These are phyloP conservation scores for Tirmania nivea DNA, from an alignment of 495 filamentous ascomycete species.

Conservation along the genomic window DNA sequence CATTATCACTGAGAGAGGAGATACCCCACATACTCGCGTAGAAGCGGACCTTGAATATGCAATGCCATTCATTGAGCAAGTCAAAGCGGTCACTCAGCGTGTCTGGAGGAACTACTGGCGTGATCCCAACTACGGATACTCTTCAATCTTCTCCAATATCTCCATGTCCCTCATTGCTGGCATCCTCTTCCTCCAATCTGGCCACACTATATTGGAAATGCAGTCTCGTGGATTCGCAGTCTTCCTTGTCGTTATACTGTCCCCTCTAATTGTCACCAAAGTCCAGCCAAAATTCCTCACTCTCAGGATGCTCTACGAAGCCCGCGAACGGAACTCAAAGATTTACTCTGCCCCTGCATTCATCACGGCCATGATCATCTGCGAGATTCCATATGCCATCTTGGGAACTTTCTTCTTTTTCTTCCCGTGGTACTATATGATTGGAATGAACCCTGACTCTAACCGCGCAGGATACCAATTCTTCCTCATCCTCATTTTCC, in stretches of 20 bases:
- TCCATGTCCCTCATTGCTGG: constrained; percentile 32
- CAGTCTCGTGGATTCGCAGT: constrained; percentile 17
- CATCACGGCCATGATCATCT: constrained; percentile 43
- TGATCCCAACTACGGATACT: constrained; percentile 48
- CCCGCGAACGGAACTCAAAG: constrained; percentile 45
- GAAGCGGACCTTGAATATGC: constrained; percentile 31
- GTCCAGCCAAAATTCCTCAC: constrained; percentile 45
- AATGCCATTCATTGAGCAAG: constrained; percentile 37
- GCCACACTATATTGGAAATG: constrained; percentile 16
- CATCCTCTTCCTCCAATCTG: constrained; percentile 21
- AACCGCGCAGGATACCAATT: constrained; percentile 13
- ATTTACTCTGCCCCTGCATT: constrained; percentile 55
- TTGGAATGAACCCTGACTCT: constrained; percentile 17
- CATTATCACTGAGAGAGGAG: constrained; percentile 34
- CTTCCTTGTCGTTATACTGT: constrained; percentile 15
- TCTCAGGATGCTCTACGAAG: constrained; percentile 44
- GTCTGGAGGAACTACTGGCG: constrained; percentile 53
- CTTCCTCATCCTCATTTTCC: constrained; percentile 36
- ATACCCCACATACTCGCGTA: constrained; percentile 21
- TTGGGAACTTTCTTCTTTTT: constrained; percentile 37
- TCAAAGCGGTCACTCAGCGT: constrained; percentile 37
- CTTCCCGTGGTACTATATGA: constrained; percentile 40
- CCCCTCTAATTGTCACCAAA: constrained; percentile 34
- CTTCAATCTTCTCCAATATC: constrained; percentile 47
- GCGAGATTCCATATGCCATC: constrained; percentile 51